Evolutionary conservation across 495 filamentous ascomycete genomes (phyloP).

Genomic region (Hypoxylon fragiforme): DNA sequence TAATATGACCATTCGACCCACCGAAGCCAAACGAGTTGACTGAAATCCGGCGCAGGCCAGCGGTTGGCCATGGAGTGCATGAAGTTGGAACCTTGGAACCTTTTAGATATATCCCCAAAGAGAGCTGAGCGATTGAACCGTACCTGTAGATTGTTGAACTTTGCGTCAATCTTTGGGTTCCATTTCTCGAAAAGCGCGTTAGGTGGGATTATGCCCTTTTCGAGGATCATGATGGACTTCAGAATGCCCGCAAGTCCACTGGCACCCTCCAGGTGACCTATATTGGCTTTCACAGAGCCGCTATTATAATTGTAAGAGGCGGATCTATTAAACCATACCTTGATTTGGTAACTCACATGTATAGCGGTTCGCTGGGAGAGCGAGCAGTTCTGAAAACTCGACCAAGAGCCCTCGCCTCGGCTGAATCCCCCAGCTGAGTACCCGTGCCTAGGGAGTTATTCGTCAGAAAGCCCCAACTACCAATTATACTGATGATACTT

Average conservation of each 20-base stretch:
- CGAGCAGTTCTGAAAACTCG: conserved; percentile 34
- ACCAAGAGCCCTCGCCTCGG: conserved; percentile 53
- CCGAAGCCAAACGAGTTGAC: conserved; percentile 64
- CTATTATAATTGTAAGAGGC: conserved; percentile 6
- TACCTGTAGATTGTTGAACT: conserved; percentile 29
- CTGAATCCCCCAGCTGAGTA: conserved; percentile 58
- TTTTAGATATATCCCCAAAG: no score
- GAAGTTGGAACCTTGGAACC: conserved; percentile 38
- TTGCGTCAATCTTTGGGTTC: conserved; percentile 47
- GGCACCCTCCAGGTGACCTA: conserved; percentile 58
- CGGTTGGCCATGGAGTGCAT: conserved; percentile 29
- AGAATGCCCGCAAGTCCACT: conserved; percentile 56
- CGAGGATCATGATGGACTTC: conserved; percentile 55
- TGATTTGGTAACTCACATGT: no score
- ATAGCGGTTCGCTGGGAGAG: conserved; percentile 36
- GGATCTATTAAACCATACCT: no score
- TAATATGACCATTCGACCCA: conserved; percentile 59
- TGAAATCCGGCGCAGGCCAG: conserved; percentile 44
- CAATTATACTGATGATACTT: no score
- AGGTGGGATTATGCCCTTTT: conserved; percentile 50
- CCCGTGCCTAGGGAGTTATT: no score
- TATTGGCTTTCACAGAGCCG: conserved; percentile 58
- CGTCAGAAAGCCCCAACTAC: no score
- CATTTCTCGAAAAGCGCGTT: conserved; percentile 49
- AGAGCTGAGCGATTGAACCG: no score